These are phyloP conservation scores for Sarocladiaceae sp. DNA, from an alignment of 2,329 filamentous ascomycete genomes.

Conservation along the genomic window DNA sequence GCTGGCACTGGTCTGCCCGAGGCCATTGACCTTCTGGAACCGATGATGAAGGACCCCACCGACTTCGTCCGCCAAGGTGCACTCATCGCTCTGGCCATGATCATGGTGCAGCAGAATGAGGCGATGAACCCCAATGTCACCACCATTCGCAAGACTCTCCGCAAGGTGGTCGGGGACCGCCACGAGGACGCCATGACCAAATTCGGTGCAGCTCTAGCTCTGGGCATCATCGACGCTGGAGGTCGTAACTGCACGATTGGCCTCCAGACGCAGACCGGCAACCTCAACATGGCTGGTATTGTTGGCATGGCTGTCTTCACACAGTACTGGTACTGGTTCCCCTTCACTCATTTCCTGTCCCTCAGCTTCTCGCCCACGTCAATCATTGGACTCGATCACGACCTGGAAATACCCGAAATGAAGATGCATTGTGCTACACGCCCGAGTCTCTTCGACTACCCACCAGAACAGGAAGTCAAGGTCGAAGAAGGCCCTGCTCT, in stretches of 20 bases:
- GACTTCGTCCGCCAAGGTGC: conserved; percentile 98
- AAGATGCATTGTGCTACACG: conserved; percentile 94
- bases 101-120: conserved; percentile 99
- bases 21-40: conserved; percentile 92
- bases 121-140: conserved; percentile 96
- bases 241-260: conserved; percentile 98
- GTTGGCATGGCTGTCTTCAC: conserved; percentile 98
- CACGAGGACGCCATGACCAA: conserved; percentile 99
- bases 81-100: conserved; percentile 91
- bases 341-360: conserved; percentile 93
- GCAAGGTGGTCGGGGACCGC: conserved; percentile 88
- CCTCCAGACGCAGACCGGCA: conserved; percentile 94
- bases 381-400: conserved; percentile 89
- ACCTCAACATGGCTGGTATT: conserved; percentile 96
- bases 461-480: conserved; percentile 93
- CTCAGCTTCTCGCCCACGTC: conserved; percentile 95
- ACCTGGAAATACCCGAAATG: conserved; percentile 87
- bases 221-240: conserved; percentile 96
- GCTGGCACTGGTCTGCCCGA: conserved; percentile 94
- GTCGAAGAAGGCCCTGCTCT: conserved; percentile 86
- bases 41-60: conserved; percentile 98
- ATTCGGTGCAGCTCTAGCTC: conserved; percentile 86
- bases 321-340: conserved; percentile 99
- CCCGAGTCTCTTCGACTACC: conserved; percentile 95
- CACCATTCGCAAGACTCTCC: conserved; percentile 82